A percentile compares a stretch with the other conserved stretches of the same genome.
phyloP scores from a whole-genome alignment of 805 yeast species.

The Candida nitratophila region DNA sequence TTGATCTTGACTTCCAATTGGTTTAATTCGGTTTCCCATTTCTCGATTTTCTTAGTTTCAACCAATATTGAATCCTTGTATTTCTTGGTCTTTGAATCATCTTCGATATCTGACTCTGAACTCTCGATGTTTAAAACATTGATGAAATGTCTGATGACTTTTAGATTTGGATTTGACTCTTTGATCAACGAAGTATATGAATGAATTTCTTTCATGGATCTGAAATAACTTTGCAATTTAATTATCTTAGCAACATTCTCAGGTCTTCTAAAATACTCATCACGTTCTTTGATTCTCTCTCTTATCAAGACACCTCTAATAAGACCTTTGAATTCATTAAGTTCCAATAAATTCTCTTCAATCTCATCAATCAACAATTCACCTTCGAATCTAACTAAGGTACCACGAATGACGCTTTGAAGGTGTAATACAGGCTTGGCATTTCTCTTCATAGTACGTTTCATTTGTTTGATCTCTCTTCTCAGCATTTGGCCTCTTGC shows the following conservation, averaged over 20 bases:
- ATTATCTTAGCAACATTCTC: conserved; percentile 53
- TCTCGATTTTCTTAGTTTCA: conserved; percentile 63
- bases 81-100: conserved; percentile 62
- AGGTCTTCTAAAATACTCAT: conserved; percentile 40
- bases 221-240: conserved; percentile 65
- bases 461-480: conserved; percentile 14
- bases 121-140: conserved; percentile 57
- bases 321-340: conserved; percentile 46
- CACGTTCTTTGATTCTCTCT: conserved; percentile 23
- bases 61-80: conserved; percentile 62
- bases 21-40: conserved; percentile 65
- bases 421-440: conserved; percentile 25
- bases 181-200: conserved; percentile 70
- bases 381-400: conserved; percentile 46
- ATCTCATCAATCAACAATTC: conserved; percentile 50
- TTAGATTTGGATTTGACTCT: conserved; percentile 68
- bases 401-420: conserved; percentile 61
- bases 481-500: conserved; percentile 37
- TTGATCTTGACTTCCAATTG: conserved; percentile 75
- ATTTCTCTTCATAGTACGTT: conserved; percentile 9
- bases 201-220: conserved; percentile 57
- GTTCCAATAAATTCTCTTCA: conserved; percentile 32
- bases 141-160: conserved; percentile 71
- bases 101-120: conserved; percentile 67
- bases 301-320: conserved; percentile 44